Conservation (phyloP, 768 basidiomycete species). For the Boletus sensibilis region DNA sequence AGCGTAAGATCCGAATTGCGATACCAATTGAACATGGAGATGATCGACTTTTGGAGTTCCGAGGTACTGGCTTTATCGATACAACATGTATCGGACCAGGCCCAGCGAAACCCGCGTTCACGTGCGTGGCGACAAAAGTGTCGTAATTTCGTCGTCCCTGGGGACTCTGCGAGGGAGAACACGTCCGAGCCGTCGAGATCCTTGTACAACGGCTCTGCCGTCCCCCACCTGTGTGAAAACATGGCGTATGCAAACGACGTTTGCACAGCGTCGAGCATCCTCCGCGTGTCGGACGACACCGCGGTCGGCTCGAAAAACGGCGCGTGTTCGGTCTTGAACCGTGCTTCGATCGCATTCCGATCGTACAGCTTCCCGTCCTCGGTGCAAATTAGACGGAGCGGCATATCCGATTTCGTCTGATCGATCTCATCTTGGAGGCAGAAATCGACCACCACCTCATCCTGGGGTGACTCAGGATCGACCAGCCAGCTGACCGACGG, state of each 20-base stretch:
- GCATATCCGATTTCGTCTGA: constrained; percentile 20
- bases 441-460: background rate
- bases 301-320: constrained; percentile 11
- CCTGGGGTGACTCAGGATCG: background rate
- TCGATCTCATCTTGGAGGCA: constrained; percentile 15
- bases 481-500: background rate
- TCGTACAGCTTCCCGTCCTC: constrained; percentile 25
- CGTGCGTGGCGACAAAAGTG: constrained; percentile 20
- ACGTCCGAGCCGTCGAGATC: constrained; percentile 17
- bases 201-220: constrained; percentile 13
- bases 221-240: constrained; percentile 28
- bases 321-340: constrained; percentile 14
- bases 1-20: constrained; percentile 25
- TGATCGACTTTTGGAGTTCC: constrained; percentile 30
- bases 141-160: constrained; percentile 15
- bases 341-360: constrained; percentile 15
- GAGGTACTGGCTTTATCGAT: constrained; percentile 30
- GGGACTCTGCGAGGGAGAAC: constrained; percentile 14
- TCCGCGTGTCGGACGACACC: background rate
- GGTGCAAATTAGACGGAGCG: constrained; percentile 25
- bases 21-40: constrained; percentile 34
- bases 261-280: constrained; percentile 7
- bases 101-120: constrained; percentile 23
- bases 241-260: constrained; percentile 22
- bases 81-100: constrained; percentile 31